Evolutionary conservation across 2,329 filamentous ascomycete genomes (phyloP).

Genomic region (Xylariaceae sp.): DNA sequence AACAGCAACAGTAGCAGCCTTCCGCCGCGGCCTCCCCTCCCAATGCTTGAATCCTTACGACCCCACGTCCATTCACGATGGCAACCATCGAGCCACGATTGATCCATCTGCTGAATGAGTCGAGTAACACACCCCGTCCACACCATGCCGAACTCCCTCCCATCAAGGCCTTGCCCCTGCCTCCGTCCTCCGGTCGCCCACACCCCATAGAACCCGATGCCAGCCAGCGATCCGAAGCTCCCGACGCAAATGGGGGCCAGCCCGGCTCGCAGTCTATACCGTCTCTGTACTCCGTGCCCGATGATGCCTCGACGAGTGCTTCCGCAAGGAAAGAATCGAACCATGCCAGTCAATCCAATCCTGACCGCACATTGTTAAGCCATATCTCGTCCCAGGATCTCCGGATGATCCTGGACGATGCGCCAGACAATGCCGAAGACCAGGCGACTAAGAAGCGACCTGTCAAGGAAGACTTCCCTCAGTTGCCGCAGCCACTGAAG

Average conservation of each 20-base stretch:
- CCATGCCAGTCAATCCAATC: conserved; percentile 8
- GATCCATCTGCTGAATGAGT: conserved; percentile 61
- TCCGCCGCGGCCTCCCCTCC: conserved; percentile 18
- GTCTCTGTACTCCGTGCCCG: conserved; percentile 22
- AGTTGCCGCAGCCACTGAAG: conserved; percentile 60
- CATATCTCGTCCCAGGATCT: conserved; percentile 39
- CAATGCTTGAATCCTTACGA: conserved; percentile 32
- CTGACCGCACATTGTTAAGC: conserved; percentile 21
- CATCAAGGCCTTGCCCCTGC: conserved; percentile 43
- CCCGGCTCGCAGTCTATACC: conserved; percentile 24
- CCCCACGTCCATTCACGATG: conserved; percentile 42
- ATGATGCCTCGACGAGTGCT: conserved; percentile 17
- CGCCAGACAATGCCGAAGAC: conserved; percentile 39
- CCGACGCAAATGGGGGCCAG: conserved; percentile 22
- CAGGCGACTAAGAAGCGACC: conserved; percentile 51
- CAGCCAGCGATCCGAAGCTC: conserved; percentile 35
- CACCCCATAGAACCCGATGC: conserved; percentile 48
- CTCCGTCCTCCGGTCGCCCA: conserved; percentile 37
- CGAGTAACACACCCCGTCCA: conserved; percentile 42
- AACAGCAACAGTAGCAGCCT: too few species aligned
- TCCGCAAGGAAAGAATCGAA: conserved; percentile 22
- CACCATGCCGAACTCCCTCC: conserved; percentile 50
- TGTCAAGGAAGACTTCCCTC: conserved; percentile 58
- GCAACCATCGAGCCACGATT: conserved; percentile 64
- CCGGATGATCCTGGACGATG: conserved; percentile 43